Base-by-base conservation (phyloP, 495 filamentous ascomycete genomes). In the Podospora fimiseda region DNA sequence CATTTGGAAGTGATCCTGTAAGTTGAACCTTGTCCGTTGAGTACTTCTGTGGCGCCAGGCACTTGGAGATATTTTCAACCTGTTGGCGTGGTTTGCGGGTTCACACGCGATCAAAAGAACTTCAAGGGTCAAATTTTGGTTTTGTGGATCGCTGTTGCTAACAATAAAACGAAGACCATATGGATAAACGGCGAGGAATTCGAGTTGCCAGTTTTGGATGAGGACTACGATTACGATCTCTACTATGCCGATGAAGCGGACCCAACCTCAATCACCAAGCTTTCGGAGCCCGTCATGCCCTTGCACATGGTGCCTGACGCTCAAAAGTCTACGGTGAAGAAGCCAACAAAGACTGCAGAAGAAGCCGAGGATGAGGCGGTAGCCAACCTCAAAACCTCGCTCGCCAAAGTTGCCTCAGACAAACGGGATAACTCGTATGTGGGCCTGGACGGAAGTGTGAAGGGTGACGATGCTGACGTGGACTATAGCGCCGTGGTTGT, bases 351-450 rank as follows among this genome's bases (percentile, higher is more conserved):
- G 22, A 30, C 21, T 15, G 41, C 43, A 33, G 38, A 15, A 41
- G 39, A 41, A 5, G 39, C 39, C 39, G 39, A 53, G 3, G 71
- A 73, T 40, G 58, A 67, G 13, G 73, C 68, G 16, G 53, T 70
- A 2, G 60, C 60, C 9, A 60, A 60, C n/a, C 60, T 77, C 27
- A 61, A 75, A 57, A 70, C 50, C 50, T 68, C 70, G 13, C 51
- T 68, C 42, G 71, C 69, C 27, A 59, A 59, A 19, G 59, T 59
- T 21, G 63, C 66, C 48, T 65, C 65, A 2, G 69, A 69, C 22
- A 74, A 72, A 60, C 55, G 57, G 61, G 81, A 75, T 22, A 83
- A 78, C 38, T 71, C 83, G 57, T 81, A 81, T 61, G 80, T 70
- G 50, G 71, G 70, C 54, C 62, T 78, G 48, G 71, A 68, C 57